Conservation (phyloP, 306 rosid species). For the Mimosa bimucronata region DNA sequence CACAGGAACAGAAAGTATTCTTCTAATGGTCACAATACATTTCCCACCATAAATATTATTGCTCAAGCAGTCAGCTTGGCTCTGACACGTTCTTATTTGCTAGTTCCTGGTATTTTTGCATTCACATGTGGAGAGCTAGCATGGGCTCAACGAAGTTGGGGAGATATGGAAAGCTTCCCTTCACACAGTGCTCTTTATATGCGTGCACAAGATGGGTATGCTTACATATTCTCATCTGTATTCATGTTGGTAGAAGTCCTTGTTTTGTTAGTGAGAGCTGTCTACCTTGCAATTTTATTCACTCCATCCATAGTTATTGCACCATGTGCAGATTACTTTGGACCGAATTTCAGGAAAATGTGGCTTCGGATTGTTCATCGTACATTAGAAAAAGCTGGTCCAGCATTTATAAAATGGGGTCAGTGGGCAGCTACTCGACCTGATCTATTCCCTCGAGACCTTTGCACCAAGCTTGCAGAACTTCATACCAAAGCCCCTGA, state of each 20-base stretch:
- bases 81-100: conserved; percentile 58
- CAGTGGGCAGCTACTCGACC: conserved; percentile 98
- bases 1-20: conserved; percentile 42
- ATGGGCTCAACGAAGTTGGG: conserved; percentile 57
- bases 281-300: conserved; percentile 67
- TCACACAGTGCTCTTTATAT: conserved; percentile 60
- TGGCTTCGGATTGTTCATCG: conserved; percentile 78
- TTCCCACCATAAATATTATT: conserved; percentile 55
- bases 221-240: conserved; percentile 45
- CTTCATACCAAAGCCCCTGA: conserved; percentile 90
- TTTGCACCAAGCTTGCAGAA: conserved; percentile 70
- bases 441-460: conserved; percentile 80
- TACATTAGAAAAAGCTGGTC: conserved; percentile 77
- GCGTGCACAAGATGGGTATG: conserved; percentile 74
- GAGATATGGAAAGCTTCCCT: conserved; percentile 44
- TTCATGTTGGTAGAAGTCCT: conserved; percentile 54
- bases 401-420: conserved; percentile 93
- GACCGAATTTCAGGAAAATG: conserved; percentile 57
- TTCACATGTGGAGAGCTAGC: conserved; percentile 65
- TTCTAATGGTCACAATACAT: conserved; percentile 36
- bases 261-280: conserved; percentile 59
- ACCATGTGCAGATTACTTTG: conserved; percentile 67
- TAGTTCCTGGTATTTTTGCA: conserved; percentile 77
- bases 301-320: conserved; percentile 80
- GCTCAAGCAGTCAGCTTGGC: conserved; percentile 80